Conservation (phyloP, 306 rosid genomes). For the Abrus precatorius region DNA sequence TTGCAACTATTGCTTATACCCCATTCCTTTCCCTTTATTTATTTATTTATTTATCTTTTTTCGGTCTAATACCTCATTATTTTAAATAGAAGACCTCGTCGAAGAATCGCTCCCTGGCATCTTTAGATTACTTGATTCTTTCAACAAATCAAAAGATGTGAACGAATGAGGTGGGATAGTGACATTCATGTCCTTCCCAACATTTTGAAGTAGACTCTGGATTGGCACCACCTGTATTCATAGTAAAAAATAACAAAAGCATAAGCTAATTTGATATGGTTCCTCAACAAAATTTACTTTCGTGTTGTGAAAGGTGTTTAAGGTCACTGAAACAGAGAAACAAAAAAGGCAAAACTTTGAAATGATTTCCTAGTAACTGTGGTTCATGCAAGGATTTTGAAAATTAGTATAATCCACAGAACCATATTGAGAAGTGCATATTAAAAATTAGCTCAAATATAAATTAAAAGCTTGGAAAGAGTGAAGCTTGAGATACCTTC, state of each 20-base stretch:
- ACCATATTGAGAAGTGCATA: constrained; percentile 14
- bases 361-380: constrained; percentile 1
- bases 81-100: constrained; percentile 62
- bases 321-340: neutral
- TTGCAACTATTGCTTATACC: constrained; percentile 21
- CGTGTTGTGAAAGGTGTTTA: neutral
- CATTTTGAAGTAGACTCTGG: constrained; percentile 52
- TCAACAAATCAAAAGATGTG: constrained; percentile 75
- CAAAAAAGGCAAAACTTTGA: neutral
- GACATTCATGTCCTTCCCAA: constrained; percentile 62
- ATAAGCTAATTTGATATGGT: constrained; percentile 26
- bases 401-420: neutral
- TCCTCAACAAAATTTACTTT: neutral
- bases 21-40: constrained; percentile 35
- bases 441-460: neutral
- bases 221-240: constrained; percentile 70
- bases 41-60: neutral
- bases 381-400: constrained; percentile 26
- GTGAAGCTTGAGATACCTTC: constrained; percentile 63
- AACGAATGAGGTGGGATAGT: constrained; percentile 66
- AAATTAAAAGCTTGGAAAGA: neutral
- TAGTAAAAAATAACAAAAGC: neutral
- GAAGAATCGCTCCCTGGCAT: constrained; percentile 54
- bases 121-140: constrained; percentile 55
- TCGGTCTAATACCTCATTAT: neutral